Conservation (phyloP, 2,329 filamentous ascomycete genomes). For the Rhinocladiella similis region DNA sequence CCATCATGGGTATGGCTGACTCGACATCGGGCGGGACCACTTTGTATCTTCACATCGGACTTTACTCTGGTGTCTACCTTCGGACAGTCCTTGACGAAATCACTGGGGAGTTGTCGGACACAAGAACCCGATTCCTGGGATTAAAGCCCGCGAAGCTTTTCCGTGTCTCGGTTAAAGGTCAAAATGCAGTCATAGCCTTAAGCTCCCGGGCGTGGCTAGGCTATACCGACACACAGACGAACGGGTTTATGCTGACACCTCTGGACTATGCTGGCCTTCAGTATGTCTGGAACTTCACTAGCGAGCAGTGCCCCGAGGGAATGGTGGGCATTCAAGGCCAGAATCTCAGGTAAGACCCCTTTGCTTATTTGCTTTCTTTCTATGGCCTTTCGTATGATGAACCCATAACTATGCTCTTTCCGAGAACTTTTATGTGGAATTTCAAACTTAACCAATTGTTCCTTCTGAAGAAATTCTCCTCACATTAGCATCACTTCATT, state of each 20-base stretch:
- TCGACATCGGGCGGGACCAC: slow-evolving; percentile 85
- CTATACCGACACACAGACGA: slow-evolving; percentile 84
- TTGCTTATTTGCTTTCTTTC: background rate
- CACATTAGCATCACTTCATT: background rate
- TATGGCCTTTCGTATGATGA: slow-evolving; percentile 59
- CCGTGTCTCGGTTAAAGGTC: slow-evolving; percentile 81
- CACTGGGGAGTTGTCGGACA: slow-evolving; percentile 93
- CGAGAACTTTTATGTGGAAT: slow-evolving; percentile 44
- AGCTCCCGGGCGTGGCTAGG: slow-evolving; percentile 96
- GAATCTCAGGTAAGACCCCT: slow-evolving; percentile 71
- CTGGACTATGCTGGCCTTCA: slow-evolving; percentile 85
- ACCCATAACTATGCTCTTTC: slow-evolving; percentile 48
- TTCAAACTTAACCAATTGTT: slow-evolving; percentile 78
- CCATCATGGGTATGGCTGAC: slow-evolving; percentile 94
- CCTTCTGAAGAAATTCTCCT: slow-evolving; percentile 70
- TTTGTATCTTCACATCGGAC: slow-evolving; percentile 90
- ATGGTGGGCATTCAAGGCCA: slow-evolving; percentile 92
- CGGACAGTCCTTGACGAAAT: slow-evolving; percentile 93
- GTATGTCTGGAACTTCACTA: slow-evolving; percentile 95
- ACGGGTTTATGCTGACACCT: slow-evolving; percentile 88
- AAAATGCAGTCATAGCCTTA: slow-evolving; percentile 81
- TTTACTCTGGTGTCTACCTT: slow-evolving; percentile 94
- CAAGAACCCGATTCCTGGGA: slow-evolving; percentile 89
- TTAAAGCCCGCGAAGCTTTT: slow-evolving; percentile 88
- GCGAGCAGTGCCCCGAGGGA: slow-evolving; percentile 87